Conservation (phyloP, 352 stramenopile genomes). For the Phytophthora pseudosyringae region DNA sequence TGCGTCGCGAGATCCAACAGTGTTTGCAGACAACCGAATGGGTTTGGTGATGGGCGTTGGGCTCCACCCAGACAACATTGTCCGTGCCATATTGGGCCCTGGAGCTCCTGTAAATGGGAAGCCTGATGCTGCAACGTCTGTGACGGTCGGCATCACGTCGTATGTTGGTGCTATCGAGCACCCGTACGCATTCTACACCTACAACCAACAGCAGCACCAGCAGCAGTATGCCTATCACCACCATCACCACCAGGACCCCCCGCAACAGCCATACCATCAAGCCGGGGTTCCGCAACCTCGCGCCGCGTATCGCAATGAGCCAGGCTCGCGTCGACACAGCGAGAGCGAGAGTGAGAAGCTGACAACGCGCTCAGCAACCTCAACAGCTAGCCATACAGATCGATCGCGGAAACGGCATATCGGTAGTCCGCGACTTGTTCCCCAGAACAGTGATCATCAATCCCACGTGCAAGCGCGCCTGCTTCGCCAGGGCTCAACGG, state of each 20-base stretch:
- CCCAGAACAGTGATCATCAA: constrained; percentile 29
- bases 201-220: constrained; percentile 39
- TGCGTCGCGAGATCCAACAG: constrained; percentile 54
- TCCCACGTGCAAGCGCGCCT: constrained; percentile 11
- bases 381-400: constrained; percentile 56
- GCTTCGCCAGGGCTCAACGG: constrained; percentile 26
- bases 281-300: constrained; percentile 27
- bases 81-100: constrained; percentile 71
- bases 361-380: constrained; percentile 62
- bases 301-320: constrained; percentile 35
- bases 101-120: constrained; percentile 63
- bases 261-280: constrained; percentile 39
- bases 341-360: constrained; percentile 73
- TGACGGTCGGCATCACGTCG: constrained; percentile 26
- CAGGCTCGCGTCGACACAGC: constrained; percentile 60
- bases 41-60: constrained; percentile 66
- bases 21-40: constrained; percentile 67
- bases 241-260: constrained; percentile 37
- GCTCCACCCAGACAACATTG: constrained; percentile 81
- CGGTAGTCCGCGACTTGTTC: constrained; percentile 54
- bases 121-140: constrained; percentile 39
- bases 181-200: constrained; percentile 31
- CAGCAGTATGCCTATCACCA: constrained; percentile 42
- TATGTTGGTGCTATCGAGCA: constrained; percentile 36
- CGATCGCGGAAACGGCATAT: constrained; percentile 37